Base-by-base conservation (phyloP, 106 monocot genomes). In the Dendrobium officinale region DNA sequence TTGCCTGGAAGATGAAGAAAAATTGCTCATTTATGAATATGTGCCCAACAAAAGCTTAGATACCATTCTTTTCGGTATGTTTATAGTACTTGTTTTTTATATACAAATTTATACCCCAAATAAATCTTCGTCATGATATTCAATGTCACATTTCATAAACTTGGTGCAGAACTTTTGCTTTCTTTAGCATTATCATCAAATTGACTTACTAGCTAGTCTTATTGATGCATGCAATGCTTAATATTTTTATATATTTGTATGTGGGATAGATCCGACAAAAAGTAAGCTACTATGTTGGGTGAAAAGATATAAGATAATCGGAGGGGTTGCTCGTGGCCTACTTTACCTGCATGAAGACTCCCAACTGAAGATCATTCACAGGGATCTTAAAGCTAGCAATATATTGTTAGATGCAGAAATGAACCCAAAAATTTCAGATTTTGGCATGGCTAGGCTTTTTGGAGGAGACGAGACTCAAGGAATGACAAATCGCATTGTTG, bases 311-410 rank as follows among this genome's bases (percentile, higher is more conserved):
- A 47, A 75, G n/a, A 82, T 82, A 1, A 82, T 82, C 3, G 44
- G 43, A 48, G 82, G 82, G 17, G 77, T 82, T 44, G 82, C 61
- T 45, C 42, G 82, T 26, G 82, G 82, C 19, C 77, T 82, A 11
- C 64, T 61, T 43, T 82, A 82, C 64, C 77, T 82, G 4, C 76
- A 82, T 66, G 44, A 82, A 67, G 82, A 82, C 27, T 82, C 82
- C 11, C 58, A 44, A 20, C 66, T 77, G 45, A 75, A 29, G 27
- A 47, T 82, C 20, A 82, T 82, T 27, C 82, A 82, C 47, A 31
- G 76, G 26, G 82, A 82, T 43, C 41, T 81, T 20, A 81, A 81
- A 58, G 74, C 81, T 13, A 81, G 81, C 33, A 81, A 81, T 49
- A 41, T 81, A 22, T 58, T 81, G 55, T 31, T 81, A 22, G 81